Evolutionary conservation across 768 basidiomycete genomes (phyloP), one percentile per base, ranked within the genome.

Genomic region (Paxillus involutus): DNA sequence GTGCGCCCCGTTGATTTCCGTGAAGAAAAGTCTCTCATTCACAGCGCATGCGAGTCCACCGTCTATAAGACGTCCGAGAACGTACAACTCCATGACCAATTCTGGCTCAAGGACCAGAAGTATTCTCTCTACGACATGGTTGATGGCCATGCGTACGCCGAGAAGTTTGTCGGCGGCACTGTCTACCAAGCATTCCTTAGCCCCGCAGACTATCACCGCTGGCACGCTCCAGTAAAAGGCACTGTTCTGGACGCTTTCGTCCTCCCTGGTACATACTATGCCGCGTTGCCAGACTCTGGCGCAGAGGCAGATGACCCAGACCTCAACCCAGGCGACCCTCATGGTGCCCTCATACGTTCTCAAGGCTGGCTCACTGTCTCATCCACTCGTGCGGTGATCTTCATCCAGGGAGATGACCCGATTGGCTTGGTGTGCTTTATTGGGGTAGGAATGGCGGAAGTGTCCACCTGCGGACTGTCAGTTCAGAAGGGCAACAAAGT

Each of bases 91-190:
- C 62, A 64, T 12, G 79, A 81, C 48, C 58, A 60, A 39, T 83
- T 85, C 65, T 85, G 80, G 81, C 62, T 83, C 65, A 84, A 85
- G 60, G 79, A 73, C 5, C 71, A 84, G 57, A 75, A 77, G 1
- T 84, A 85, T 68, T 82, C 81, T 9, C 76, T 84, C 46, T 29
- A 60, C 16, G 73, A 82, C 63, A 80, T 83, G 71, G 75, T 84
- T 17, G 62, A 72, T 49, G 64, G 72, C 39, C 75, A 80, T 53
- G 58, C 67, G 4, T 59, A 60, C 50, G 67, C 75, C 0, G 47
- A 68, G 3, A 61, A 72, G 19, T 83, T 82, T 62, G 71, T 73
- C 6, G 80, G 77, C n/a, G 82, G 76, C 10, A 75, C 76, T 3
- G 64, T 80, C 37, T 76, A 74, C 64, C 83, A 84, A 59, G 81